Base-by-base conservation (phyloP, 225 moss, liverwort and hornwort genomes). In the Rhytidiadelphus loreus region DNA sequence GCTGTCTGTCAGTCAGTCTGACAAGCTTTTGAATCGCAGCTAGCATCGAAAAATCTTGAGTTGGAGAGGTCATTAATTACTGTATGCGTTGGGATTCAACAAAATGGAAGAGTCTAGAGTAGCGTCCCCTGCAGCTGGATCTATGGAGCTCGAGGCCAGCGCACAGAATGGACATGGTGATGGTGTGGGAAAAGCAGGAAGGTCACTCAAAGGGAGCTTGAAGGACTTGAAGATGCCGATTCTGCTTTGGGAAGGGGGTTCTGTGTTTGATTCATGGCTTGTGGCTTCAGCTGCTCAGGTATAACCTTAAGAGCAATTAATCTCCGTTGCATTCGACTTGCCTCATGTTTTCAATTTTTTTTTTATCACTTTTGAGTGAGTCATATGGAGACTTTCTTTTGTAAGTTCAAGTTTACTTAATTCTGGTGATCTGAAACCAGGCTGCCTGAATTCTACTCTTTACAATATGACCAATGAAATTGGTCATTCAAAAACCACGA, bases 211-310 rank as follows among this genome's bases (percentile, higher is more conserved):
- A 22, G 70, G 29, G 90, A 32, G 83, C 48, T 58, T 52, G 14
- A 88, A 80, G 70, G 71, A 76, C 3, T 80, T 59, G 76, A 72
- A 60, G 72, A 57, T 83, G 87, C 52, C 83, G 50, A 75, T 82
- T 22, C 20, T 80, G 68, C 53, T 83, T 1, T 93, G 91, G 93
- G 48, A 90, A 73, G 86, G 94, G 46, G 90, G 91, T 20, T 93
- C 95, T 6, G 80, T 89, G 20, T 93, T 92, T 29, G 95, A 96
- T 91, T 93, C 96, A 16, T 96, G 96, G 96, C 95, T 96, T 43
- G 89, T 94, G 73, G 95, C 95, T 44, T 90, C 95, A 12, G 95
- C 96, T 85, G 96, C 96, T 13, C 96, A 96, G 94, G 96, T 96
- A 65, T 19, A 6, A 52, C 52, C 52, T 52, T 52, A 52, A 30